Base-by-base conservation (phyloP, 768 basidiomycete genomes). In the Lentinula lateritia region DNA sequence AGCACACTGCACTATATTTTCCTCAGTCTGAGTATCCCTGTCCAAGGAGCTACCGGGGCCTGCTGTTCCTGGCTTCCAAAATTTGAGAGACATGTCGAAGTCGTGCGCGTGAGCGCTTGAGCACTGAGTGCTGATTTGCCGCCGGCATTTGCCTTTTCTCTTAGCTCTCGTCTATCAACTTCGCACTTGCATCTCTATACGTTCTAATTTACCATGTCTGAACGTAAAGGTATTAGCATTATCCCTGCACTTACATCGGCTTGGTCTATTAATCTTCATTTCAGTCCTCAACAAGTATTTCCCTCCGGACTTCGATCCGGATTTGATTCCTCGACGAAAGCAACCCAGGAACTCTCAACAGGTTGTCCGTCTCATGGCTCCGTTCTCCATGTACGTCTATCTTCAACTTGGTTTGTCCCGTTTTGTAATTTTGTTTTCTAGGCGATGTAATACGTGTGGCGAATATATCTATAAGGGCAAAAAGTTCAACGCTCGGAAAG, bases 381-480 rank as follows among this genome's bases (percentile, higher is more conserved):
- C 97, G 0, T 99, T 98, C 73, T 96, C 94, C 4, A 99, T 99
- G 97, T 89, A 74, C 66, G 85, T 43, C 39, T 76, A 13, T 41
- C 38, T 10, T 23, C 8, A 41, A 6, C 0, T 65, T 13, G 53
- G 34, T 10, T 46, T 57, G 7, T 41, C 23, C 0, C 1, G 46
- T 12, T 43, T 32, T 28, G 10, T 16, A 32, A 62, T 43, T 65
- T 35, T 1, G n/a, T 38, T 35, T 35, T 52, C 6, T 50, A 93
- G 92, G 91, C 87, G 92, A 67, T 91, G 90, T 69, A 95, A 94
- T 68, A 93, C 93, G 3, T 99, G 97, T 68, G 97, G 95, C 52
- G 97, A 99, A 76, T 99, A 98, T 69, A 91, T 99, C 59, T 96
- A 98, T 76, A 98, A 99, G 73, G 97, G 97, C 52, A 99, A 99